Base-by-base conservation (phyloP, 257 asterid genomes). In the Paraleonurus japonicus region DNA sequence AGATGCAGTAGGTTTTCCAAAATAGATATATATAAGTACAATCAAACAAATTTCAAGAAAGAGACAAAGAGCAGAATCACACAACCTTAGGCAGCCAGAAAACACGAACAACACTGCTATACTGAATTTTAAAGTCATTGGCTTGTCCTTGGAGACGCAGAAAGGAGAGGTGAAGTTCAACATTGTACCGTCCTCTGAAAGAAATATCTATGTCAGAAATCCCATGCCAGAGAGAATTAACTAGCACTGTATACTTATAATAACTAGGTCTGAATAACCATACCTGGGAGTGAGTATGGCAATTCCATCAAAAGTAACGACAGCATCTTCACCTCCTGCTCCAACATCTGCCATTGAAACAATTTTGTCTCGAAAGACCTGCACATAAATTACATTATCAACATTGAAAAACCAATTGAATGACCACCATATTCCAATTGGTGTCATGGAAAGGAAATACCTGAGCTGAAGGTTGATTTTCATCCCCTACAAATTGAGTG, bases 111-210 rank as follows among this genome's bases (percentile, higher is more conserved):
- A 95, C 90, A 41, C 99, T 95, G 91, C 96, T 89, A 77, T 95
- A 95, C 84, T 95, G 98, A 68, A 95, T 95, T 80, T 95, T 95
- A 80, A 95, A 95, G 82, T 95, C 98, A 63, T 87, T 95, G 37
- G 99, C 99, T 79, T 95, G 99, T 75, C 98, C 99, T 89, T 92
- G 99, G 65, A 95, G 90, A 35, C 94, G 96, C 83, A 95, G 70
- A 81, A 95, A 95, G 60, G 97, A 89, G 72, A 88, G 92, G 79
- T 95, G 99, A 79, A 95, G 99, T 69, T 89, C 98, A 58, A 95
- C 81, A 68, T 70, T 88, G 81, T 95, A 95, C 16, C 97, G 93
- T 22, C 99, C 99, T 96, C 99, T 94, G 68, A 72, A 81, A 65
- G 33, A 57, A 71, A 79, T 26, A 73, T 39, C 12, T 23, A 71